A percentile compares a stretch with the other conserved stretches of the same genome.
Conservation (phyloP, 176 grass and related monocot species). For the Pontederia crassipes region DNA sequence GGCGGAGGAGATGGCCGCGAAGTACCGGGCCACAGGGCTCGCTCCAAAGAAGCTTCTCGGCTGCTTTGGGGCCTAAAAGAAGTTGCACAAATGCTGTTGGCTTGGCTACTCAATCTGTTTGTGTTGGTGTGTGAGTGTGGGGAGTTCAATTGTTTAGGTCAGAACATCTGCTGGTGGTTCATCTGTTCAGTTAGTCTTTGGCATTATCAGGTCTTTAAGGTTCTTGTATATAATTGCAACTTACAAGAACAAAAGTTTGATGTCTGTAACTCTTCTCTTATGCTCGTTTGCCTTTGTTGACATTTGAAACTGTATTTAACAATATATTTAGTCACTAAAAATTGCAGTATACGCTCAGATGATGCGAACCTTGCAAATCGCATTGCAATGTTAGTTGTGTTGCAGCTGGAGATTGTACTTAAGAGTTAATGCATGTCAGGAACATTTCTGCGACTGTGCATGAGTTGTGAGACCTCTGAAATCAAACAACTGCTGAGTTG, state of each 20-base stretch:
- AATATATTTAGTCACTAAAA: slow-evolving; percentile 26
- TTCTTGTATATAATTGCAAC: slow-evolving; percentile 48
- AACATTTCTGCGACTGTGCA: neutral
- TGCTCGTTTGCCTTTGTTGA: slow-evolving; percentile 33
- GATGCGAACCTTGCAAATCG: too few species aligned
- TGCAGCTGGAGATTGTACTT: too few species aligned
- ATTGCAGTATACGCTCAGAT: neutral
- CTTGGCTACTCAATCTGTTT: slow-evolving; percentile 20
- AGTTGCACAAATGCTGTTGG: neutral
- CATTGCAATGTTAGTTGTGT: too few species aligned
- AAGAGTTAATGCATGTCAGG: too few species aligned
- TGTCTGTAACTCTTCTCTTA: slow-evolving; percentile 50
- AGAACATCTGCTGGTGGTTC: slow-evolving; percentile 1
- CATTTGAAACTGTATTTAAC: slow-evolving; percentile 61
- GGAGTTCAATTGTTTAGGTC: neutral
- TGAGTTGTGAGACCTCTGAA: neutral
- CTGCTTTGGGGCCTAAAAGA: slow-evolving; percentile 61
- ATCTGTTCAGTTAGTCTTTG: slow-evolving; percentile 20
- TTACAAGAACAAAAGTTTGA: slow-evolving; percentile 32
- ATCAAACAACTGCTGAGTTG: neutral
- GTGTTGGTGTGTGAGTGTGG: slow-evolving; percentile 23
- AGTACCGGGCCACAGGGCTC: slow-evolving; percentile 66
- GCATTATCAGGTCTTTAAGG: slow-evolving; percentile 38
- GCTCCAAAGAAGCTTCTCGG: slow-evolving; percentile 81
- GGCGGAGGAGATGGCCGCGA: slow-evolving; percentile 69